Conservation (phyloP, 2,329 filamentous ascomycete genomes). For the Xylaria sp. region DNA sequence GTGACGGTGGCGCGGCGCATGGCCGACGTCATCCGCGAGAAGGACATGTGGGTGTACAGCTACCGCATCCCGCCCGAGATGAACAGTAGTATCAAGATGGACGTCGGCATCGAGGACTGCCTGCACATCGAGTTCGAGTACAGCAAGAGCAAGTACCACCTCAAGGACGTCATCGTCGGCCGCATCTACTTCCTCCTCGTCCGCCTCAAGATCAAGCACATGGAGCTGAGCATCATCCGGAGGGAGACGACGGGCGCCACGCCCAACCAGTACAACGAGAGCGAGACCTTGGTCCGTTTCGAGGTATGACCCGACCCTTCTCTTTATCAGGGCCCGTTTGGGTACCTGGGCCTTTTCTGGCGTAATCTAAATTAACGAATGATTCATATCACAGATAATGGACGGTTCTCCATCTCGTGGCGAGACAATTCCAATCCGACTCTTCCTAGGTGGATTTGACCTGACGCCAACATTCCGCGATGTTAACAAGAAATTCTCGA, state of each 20-base stretch:
- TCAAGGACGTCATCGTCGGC: conserved; percentile 98
- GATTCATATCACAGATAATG: conserved; percentile 78
- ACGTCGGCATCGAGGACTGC: conserved; percentile 99
- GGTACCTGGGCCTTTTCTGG: conserved; percentile 3
- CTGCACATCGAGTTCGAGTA: conserved; percentile 99
- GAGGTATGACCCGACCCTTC: conserved; percentile 67
- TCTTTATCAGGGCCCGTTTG: neutral
- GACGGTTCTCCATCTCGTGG: conserved; percentile 97
- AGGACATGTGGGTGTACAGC: conserved; percentile 99
- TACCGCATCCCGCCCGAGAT: conserved; percentile 98
- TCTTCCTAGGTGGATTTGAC: conserved; percentile 98
- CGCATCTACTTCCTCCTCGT: conserved; percentile 98
- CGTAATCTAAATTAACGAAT: conserved; percentile 14
- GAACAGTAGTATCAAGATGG: conserved; percentile 99
- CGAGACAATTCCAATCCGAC: conserved; percentile 92
- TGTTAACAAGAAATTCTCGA: conserved; percentile 99
- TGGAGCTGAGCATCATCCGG: conserved; percentile 98
- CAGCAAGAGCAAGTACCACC: conserved; percentile 98
- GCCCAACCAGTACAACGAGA: conserved; percentile 99
- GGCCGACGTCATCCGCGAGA: conserved; percentile 97
- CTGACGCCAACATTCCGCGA: conserved; percentile 98
- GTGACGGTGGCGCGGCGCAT: conserved; percentile 97
- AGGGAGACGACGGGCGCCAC: conserved; percentile 95
- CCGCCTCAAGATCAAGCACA: conserved; percentile 98
- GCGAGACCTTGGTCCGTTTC: conserved; percentile 95